A percentile compares a stretch with the other conserved stretches of the same genome.
Conservation (phyloP, 108 stramenopile species). For the Fistulifera solaris region DNA sequence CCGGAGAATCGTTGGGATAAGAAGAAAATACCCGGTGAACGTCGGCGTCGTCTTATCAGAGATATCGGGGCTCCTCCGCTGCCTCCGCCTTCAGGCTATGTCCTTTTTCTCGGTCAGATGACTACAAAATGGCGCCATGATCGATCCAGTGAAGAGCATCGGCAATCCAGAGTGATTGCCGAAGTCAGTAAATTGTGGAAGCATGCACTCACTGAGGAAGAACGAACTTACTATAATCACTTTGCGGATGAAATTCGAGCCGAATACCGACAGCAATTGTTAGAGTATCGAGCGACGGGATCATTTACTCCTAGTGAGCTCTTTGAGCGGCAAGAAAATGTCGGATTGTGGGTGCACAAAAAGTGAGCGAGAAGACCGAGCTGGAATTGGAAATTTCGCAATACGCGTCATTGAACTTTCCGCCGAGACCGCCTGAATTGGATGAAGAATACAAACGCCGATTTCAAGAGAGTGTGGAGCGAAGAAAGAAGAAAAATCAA, state of each 20-base stretch:
- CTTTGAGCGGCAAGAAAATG: constrained; percentile 31
- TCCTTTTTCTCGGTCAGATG: constrained; percentile 64
- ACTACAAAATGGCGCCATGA: constrained; percentile 79
- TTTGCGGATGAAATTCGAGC: constrained; percentile 50
- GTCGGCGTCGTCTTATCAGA: constrained; percentile 66
- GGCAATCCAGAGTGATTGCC: constrained; percentile 56
- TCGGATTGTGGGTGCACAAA: constrained; percentile 59
- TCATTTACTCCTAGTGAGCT: constrained; percentile 26
- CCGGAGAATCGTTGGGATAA: constrained; percentile 73
- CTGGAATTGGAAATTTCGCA: constrained; percentile 67
- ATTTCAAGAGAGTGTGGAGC: constrained; percentile 11
- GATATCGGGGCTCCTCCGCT: constrained; percentile 53
- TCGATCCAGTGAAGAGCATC: constrained; percentile 59
- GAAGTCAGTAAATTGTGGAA: constrained; percentile 69
- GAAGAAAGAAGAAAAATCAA: constrained; percentile 15
- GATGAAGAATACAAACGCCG: constrained; percentile 45
- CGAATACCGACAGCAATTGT: constrained; percentile 44
- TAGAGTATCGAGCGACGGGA: constrained; percentile 77
- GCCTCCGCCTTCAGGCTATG: constrained; percentile 61
- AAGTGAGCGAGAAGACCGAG: constrained; percentile 33
- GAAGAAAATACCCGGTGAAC: constrained; percentile 54
- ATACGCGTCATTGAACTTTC: constrained; percentile 56
- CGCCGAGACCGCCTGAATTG: constrained; percentile 49
- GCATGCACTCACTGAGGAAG: constrained; percentile 32
- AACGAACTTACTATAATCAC: constrained; percentile 50